These are phyloP conservation scores for Fusarium sp. DNA, from an alignment of 2,329 filamentous ascomycete species.

Conservation along the genomic window DNA sequence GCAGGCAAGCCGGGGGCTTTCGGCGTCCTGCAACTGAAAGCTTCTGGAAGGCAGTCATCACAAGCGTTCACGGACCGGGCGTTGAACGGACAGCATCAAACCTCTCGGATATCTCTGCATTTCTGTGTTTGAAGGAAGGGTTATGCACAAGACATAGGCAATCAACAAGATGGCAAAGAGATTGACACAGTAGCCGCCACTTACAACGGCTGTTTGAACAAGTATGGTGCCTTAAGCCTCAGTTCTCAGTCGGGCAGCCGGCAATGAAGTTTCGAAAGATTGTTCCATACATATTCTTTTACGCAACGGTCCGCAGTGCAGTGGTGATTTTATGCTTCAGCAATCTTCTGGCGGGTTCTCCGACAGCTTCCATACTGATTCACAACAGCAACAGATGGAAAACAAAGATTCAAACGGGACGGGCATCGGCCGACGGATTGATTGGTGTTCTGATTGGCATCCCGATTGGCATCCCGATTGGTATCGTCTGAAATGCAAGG, in stretches of 20 bases:
- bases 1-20: constrained; percentile 30
- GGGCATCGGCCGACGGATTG: constrained; percentile 25
- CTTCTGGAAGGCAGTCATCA: constrained; percentile 40
- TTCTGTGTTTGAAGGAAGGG: constrained; percentile 29
- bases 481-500: constrained; percentile 45
- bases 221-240: constrained; percentile 26
- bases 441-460: constrained; percentile 33
- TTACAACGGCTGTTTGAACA: constrained; percentile 22
- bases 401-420: constrained; percentile 35
- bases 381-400: constrained; percentile 28
- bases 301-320: constrained; percentile 32
- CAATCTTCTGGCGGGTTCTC: constrained; percentile 24
- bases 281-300: constrained; percentile 34
- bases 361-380: constrained; percentile 35
- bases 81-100: constrained; percentile 27
- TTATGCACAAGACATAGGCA: constrained; percentile 33
- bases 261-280: constrained; percentile 37
- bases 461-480: constrained; percentile 35
- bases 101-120: constrained; percentile 11
- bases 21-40: constrained; percentile 30
- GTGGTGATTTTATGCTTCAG: constrained; percentile 35
- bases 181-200: constrained; percentile 29
- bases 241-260: constrained; percentile 26
- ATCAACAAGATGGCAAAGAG: constrained; percentile 36
- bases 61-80: constrained; percentile 26